Percentiles rank a stretch among this genome's conserved stretches.
Evolutionary conservation across 2,329 filamentous ascomycete genomes (phyloP).

Genomic region (Colletotrichum sp.): DNA sequence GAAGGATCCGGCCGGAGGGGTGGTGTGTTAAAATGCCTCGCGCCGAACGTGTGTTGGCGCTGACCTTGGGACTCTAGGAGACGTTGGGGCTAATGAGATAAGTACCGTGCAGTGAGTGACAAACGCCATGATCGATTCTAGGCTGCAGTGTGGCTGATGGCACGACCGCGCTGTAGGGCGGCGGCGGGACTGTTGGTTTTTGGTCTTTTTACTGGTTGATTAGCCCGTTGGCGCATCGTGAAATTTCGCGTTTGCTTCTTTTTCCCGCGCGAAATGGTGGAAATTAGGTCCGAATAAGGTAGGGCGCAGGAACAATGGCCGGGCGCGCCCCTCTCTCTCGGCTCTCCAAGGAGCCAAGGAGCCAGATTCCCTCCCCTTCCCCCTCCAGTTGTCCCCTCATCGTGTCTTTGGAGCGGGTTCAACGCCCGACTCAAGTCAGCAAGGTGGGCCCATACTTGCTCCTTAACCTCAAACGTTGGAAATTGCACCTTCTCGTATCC

Average conservation of each 20-base stretch:
- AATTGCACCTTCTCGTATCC: neutral
- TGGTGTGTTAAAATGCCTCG: neutral
- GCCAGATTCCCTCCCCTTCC: neutral
- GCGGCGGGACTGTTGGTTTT: neutral
- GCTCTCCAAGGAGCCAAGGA: neutral
- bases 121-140: neutral
- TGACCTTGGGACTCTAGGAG: neutral
- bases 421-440: neutral
- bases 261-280: neutral
- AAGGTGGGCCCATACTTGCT: neutral
- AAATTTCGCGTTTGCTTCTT: neutral
- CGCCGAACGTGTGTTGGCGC: neutral
- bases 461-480: constrained; percentile 10
- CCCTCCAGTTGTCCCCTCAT: neutral
- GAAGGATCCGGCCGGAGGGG: neutral
- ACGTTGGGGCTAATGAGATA: neutral
- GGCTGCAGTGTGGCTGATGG: neutral
- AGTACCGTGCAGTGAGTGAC: neutral
- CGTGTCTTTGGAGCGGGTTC: neutral
- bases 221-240: neutral
- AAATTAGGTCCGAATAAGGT: constrained; percentile 12
- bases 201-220: neutral
- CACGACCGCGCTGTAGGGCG: neutral
- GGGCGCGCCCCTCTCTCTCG: neutral
- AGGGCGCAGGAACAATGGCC: neutral